Evolutionary conservation across 2,329 filamentous ascomycete genomes (phyloP).

Genomic region (Niveomyces coronatus): DNA sequence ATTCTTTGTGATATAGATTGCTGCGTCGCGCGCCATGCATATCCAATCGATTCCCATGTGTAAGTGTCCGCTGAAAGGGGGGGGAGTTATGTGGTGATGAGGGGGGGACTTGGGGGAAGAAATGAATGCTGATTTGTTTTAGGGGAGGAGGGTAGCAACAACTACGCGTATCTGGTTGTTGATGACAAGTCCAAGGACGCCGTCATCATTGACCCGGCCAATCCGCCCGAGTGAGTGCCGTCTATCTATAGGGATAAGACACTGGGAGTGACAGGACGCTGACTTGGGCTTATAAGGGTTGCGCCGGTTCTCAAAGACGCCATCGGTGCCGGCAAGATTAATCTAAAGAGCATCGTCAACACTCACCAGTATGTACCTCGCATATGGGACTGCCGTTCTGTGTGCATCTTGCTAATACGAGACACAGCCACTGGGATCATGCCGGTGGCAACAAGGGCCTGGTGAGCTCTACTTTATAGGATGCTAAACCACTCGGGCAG

Average conservation of each 20-base stretch:
- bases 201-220: constrained; percentile 70
- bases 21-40: constrained; percentile 50
- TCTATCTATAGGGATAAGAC: not conserved
- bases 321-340: constrained; percentile 60
- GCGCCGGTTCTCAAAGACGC: constrained; percentile 60
- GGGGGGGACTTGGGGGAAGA: constrained; percentile 8
- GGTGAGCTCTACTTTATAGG: too few species aligned
- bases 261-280: not conserved
- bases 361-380: constrained; percentile 75
- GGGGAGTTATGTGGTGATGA: constrained; percentile 3
- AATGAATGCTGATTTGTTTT: not conserved
- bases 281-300: constrained; percentile 34
- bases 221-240: constrained; percentile 58
- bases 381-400: not conserved
- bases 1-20: constrained; percentile 9
- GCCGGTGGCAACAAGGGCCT: constrained; percentile 82
- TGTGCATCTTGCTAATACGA: constrained; percentile 1
- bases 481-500: too few species aligned
- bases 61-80: constrained; percentile 33
- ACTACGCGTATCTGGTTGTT: constrained; percentile 76
- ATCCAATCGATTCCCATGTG: constrained; percentile 85
- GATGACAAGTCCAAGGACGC: constrained; percentile 71
- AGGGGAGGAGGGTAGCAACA: constrained; percentile 72
- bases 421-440: constrained; percentile 76
- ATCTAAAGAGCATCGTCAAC: constrained; percentile 83